These are phyloP conservation scores for Fusarium zealandicum DNA, from an alignment of 2,329 filamentous ascomycete genomes.

Conservation along the genomic window DNA sequence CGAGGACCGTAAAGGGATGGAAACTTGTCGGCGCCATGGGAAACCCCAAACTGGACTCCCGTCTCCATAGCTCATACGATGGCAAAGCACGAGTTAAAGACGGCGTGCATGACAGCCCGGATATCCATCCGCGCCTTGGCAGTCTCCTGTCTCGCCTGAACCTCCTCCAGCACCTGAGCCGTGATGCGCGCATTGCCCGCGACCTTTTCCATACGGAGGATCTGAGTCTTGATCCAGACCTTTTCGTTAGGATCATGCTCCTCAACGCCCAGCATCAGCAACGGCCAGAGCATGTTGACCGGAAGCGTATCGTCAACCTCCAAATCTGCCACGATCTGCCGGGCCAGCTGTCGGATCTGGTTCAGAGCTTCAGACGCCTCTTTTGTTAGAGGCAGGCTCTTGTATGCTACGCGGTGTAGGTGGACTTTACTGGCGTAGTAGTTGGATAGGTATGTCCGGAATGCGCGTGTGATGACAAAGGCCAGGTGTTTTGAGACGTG, in stretches of 20 bases:
- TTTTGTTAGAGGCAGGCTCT: conserved; percentile 58
- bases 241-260: conserved; percentile 58
- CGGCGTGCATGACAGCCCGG: conserved; percentile 54
- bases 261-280: conserved; percentile 63
- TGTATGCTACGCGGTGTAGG: conserved; percentile 64
- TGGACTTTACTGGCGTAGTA: conserved; percentile 64
- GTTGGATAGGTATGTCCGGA: conserved; percentile 63
- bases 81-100: conserved; percentile 61
- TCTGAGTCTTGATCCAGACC: conserved; percentile 59
- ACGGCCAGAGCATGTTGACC: conserved; percentile 64
- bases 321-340: conserved; percentile 51
- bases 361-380: conserved; percentile 56
- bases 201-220: conserved; percentile 56
- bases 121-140: conserved; percentile 53
- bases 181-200: conserved; percentile 54
- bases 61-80: conserved; percentile 48
- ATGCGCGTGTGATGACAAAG: conserved; percentile 59
- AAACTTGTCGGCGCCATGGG: background rate
- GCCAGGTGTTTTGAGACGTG: conserved; percentile 58
- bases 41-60: background rate
- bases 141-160: conserved; percentile 53
- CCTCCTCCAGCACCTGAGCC: conserved; percentile 55
- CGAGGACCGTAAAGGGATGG: background rate
- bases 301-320: conserved; percentile 56
- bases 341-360: conserved; percentile 57